Conservation (phyloP, 177 flowering plant genomes). For the Vitis hybrid region DNA sequence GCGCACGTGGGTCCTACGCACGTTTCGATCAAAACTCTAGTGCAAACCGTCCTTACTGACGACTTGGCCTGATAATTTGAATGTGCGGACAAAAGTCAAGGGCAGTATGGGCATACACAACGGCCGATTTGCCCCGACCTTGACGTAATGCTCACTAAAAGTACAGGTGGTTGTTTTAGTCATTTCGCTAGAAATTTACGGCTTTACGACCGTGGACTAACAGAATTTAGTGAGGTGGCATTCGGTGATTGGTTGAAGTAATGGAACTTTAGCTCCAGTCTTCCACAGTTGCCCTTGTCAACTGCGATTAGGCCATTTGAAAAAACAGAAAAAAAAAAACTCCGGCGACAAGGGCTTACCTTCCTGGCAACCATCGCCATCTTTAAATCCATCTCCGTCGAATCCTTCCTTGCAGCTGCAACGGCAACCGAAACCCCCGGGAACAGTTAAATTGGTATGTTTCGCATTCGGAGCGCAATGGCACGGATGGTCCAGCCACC, state of each 20-base stretch:
- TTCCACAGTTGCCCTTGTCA: constrained; percentile 3
- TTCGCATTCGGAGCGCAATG: constrained; percentile 35
- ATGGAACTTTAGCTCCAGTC: too few species aligned
- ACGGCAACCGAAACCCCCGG: constrained; percentile 28
- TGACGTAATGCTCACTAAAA: too few species aligned
- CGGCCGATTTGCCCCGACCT: too few species aligned
- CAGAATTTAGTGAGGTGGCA: constrained; percentile 2
- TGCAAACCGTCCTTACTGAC: too few species aligned
- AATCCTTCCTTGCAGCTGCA: constrained; percentile 51
- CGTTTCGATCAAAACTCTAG: too few species aligned
- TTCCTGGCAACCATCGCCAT: constrained; percentile 46
- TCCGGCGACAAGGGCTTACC: constrained; percentile 30
- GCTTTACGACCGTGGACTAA: not conserved
- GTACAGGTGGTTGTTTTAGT: not conserved
- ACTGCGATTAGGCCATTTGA: constrained; percentile 6
- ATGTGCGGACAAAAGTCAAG: too few species aligned
- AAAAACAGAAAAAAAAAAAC: not conserved
- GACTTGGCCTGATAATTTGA: too few species aligned
- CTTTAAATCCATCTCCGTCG: constrained; percentile 55
- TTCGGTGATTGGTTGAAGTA: not conserved
- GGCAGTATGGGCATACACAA: too few species aligned
- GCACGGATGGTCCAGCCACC: constrained; percentile 59
- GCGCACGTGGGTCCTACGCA: too few species aligned
- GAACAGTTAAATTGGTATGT: constrained; percentile 20
- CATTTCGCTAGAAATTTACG: not conserved